Evolutionary conservation across 2,329 filamentous ascomycete species (phyloP).

Genomic region (Beauveria medogensis): DNA sequence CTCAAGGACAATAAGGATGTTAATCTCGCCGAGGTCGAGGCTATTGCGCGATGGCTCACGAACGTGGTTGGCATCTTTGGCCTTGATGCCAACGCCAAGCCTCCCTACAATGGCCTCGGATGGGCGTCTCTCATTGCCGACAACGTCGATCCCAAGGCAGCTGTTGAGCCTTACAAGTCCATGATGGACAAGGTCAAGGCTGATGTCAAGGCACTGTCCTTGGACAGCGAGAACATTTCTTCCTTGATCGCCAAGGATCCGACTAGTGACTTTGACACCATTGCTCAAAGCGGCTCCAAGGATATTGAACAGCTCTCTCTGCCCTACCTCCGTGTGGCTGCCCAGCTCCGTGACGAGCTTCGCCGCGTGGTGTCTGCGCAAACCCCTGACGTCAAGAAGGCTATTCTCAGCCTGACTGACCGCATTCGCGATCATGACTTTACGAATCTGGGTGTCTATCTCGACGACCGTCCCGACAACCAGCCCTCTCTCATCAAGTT

Average conservation of each 20-base stretch:
- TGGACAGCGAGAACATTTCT: conserved; percentile 39
- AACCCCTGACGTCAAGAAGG: conserved; percentile 51
- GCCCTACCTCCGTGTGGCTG: conserved; percentile 47
- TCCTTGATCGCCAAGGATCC: conserved; percentile 36
- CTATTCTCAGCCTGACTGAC: conserved; percentile 70
- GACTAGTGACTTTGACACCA: conserved; percentile 36
- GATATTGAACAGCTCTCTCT: conserved; percentile 46
- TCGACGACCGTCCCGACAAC: conserved; percentile 68
- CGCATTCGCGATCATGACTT: conserved; percentile 72
- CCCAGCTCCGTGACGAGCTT: conserved; percentile 54
- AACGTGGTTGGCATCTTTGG: conserved; percentile 79
- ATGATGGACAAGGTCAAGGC: conserved; percentile 37
- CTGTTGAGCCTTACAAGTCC: conserved; percentile 39
- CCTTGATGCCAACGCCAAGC: conserved; percentile 54
- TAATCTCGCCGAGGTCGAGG: conserved; percentile 41
- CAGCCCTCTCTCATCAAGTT: conserved; percentile 67
- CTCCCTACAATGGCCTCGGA: conserved; percentile 48
- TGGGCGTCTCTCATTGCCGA: conserved; percentile 40
- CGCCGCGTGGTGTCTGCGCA: conserved; percentile 43
- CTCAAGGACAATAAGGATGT: conserved; percentile 39
- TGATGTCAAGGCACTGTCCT: conserved; percentile 38
- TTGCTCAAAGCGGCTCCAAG: conserved; percentile 36
- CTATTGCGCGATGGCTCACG: conserved; percentile 70
- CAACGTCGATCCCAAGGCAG: conserved; percentile 35
- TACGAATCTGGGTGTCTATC: conserved; percentile 75